Conservation (phyloP, 2,329 filamentous ascomycete species). For the Pseudomassariella vexata region DNA sequence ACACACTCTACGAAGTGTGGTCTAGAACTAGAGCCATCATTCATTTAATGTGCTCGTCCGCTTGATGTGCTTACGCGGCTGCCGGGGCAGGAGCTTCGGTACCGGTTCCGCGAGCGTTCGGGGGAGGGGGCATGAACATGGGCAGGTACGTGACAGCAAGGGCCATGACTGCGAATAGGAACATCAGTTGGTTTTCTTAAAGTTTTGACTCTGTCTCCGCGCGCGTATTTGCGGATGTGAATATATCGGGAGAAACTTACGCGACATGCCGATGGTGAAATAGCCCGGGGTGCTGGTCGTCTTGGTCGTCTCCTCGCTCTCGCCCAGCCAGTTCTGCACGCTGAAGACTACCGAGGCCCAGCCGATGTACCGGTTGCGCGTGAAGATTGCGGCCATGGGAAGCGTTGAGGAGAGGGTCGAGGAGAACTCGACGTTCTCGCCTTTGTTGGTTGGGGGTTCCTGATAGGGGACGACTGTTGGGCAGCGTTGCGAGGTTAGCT, state of each 20-base stretch:
- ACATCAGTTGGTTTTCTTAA: too few relatives aligned
- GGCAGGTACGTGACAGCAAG: constrained; percentile 47
- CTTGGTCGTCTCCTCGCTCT: constrained; percentile 62
- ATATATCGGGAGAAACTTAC: constrained; percentile 40
- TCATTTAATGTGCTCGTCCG: too few relatives aligned
- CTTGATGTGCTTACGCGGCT: constrained; percentile 16
- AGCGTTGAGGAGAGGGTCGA: constrained; percentile 71
- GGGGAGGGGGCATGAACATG: constrained; percentile 40
- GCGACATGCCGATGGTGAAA: constrained; percentile 73
- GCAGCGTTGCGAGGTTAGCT: constrained; percentile 4
- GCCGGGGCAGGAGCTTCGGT: constrained; percentile 26
- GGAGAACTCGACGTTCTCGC: constrained; percentile 61
- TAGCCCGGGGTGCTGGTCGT: constrained; percentile 61
- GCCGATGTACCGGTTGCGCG: constrained; percentile 74
- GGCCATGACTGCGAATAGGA: constrained; percentile 56
- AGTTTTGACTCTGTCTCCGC: too few relatives aligned
- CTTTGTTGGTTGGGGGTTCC: constrained; percentile 61
- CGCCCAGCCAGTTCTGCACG: constrained; percentile 70
- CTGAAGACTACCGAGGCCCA: constrained; percentile 71
- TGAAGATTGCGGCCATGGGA: constrained; percentile 95
- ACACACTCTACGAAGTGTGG: too few relatives aligned
- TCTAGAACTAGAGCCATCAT: too few relatives aligned
- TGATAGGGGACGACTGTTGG: constrained; percentile 78
- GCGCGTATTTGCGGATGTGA: not conserved
- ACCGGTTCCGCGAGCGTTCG: constrained; percentile 14